Base-by-base conservation (phyloP, 208 protist genomes). In the Wallacemonas sp. region DNA sequence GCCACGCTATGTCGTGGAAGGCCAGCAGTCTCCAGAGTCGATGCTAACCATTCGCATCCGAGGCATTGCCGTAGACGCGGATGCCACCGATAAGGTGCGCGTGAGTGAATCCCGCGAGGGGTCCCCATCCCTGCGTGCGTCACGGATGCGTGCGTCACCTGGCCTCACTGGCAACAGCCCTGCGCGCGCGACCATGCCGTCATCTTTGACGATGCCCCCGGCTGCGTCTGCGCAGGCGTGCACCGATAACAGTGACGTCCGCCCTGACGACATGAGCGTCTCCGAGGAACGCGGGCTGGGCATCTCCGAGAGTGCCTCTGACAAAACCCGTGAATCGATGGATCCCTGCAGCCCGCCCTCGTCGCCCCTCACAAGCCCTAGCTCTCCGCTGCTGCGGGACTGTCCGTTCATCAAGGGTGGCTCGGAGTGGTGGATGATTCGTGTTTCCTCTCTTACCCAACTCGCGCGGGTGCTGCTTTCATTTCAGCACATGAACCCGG, bases 381-480 rank as follows among this genome's bases (percentile, higher is more conserved):
- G 17, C 44, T 49, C 44, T 41, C 44, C 6, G 12, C 19, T 49
- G 17, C 9, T 9, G 9, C 6, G 17, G 44, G 12, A 11, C 19
- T 11, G 17, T 49, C 1, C 1, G 36, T 41, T 41, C 36, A 14
- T 17, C 44, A 1, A 49, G 17, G 19, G 12, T 8, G 17, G 17
- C 12, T 26, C 8, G 44, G 62, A 68, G 31, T 38, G 42, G 51
- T 74, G 69, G 62, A 53, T 74, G 49, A 15, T 68, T 0, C 62
- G 69, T 24, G 62, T 68, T 26, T 61, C 69, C 4, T 64, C 69
- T 5, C 61, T 74, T 11, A 26, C 44, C 6, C 44, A 74, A 38
- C 33, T 66, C 2, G 62, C 69, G 12, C 41, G 62, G 44, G 6
- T 34, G 33, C 42, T 74, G 34, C 54, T 74, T 8, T 49, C 19